Percentiles rank a stretch among this genome's conserved stretches.
phyloP scores from a whole-genome alignment of 345 rosid genomes.

The Salix dunnii region DNA sequence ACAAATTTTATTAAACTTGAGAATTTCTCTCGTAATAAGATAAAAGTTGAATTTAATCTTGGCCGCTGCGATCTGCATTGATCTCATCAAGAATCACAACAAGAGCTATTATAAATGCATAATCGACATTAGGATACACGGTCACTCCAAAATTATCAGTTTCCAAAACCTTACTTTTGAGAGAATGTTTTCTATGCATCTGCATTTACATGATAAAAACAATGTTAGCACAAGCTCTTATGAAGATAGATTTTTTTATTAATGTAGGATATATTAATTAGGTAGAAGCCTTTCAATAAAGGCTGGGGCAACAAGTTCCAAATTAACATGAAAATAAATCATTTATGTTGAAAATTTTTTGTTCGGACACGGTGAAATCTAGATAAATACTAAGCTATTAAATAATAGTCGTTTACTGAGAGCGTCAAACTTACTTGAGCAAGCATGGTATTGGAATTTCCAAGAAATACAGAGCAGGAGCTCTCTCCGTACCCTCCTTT shows the following conservation, averaged over 20 bases:
- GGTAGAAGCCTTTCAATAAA: no score
- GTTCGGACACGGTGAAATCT: no score
- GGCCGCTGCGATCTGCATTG: conserved; percentile 23
- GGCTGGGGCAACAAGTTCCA: no score
- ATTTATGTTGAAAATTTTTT: no score
- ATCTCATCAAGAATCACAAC: conserved; percentile 37
- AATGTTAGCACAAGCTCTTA: neutral
- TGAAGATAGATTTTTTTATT: no score
- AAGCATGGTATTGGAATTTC: conserved; percentile 22
- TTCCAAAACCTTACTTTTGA: conserved; percentile 19
- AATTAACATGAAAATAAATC: no score
- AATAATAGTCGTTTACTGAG: no score
- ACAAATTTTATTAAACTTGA: no score
- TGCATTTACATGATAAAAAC: conserved; percentile 9
- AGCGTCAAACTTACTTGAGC: conserved; percentile 30
- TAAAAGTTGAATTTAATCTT: conserved; percentile 5
- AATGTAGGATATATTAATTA: no score
- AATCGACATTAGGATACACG: conserved; percentile 36
- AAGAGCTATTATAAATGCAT: conserved; percentile 37
- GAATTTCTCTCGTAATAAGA: neutral
- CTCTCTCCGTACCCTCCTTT: conserved; percentile 38
- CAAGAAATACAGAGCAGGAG: conserved; percentile 28
- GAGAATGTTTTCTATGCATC: conserved; percentile 36
- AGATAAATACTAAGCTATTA: no score
- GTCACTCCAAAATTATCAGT: conserved; percentile 29